phyloP scores from a whole-genome alignment of 352 stramenopile species.

The Pythium sukuiense region DNA sequence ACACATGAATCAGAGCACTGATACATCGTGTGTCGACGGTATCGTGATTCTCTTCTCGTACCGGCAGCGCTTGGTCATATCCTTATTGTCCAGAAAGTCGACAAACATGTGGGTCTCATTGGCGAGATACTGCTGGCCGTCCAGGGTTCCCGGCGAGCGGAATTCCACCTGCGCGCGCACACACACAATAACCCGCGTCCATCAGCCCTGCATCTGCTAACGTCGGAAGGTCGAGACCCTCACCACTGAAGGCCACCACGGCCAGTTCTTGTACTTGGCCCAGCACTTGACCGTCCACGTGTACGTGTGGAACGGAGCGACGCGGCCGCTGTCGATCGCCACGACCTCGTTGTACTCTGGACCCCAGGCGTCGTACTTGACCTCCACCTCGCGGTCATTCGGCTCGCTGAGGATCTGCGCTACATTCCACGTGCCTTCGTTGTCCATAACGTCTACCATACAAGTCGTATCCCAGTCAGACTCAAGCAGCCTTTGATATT shows the following conservation, averaged over 20 bases:
- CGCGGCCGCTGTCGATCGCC: slow-evolving; percentile 48
- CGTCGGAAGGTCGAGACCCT: not conserved
- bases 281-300: slow-evolving; percentile 80
- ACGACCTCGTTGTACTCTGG: slow-evolving; percentile 62
- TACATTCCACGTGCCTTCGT: slow-evolving; percentile 73
- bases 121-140: slow-evolving; percentile 13
- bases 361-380: slow-evolving; percentile 72
- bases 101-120: slow-evolving; percentile 34
- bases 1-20: too few relatives aligned
- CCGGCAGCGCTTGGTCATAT: slow-evolving; percentile 27
- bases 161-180: not conserved
- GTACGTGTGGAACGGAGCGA: slow-evolving; percentile 77
- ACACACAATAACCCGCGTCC: not conserved
- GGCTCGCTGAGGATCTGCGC: slow-evolving; percentile 41
- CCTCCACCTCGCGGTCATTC: slow-evolving; percentile 38
- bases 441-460: slow-evolving; percentile 55
- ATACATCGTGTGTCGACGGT: too few relatives aligned
- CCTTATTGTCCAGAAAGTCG: slow-evolving; percentile 36
- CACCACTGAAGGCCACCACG: slow-evolving; percentile 69
- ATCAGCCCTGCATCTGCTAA: not conserved
- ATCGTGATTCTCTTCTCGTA: too few relatives aligned
- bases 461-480: not conserved
- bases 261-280: slow-evolving; percentile 82
- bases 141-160: slow-evolving; percentile 5
- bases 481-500: not conserved